Conservation (phyloP, 345 rosid genomes). For the Eucalyptus victrix region DNA sequence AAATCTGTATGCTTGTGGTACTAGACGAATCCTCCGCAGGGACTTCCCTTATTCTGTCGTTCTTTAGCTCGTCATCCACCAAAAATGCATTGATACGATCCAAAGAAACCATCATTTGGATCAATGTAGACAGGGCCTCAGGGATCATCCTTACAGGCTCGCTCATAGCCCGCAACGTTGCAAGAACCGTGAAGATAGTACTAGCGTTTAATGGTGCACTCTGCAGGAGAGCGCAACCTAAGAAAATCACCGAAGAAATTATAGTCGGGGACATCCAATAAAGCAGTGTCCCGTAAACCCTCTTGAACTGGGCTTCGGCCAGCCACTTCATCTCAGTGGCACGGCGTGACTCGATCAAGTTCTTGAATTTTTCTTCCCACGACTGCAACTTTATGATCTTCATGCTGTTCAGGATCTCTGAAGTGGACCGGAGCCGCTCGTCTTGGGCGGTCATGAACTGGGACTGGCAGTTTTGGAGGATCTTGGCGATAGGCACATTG, state of each 20-base stretch:
- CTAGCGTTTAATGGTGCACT: slow-evolving; percentile 64
- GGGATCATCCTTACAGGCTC: slow-evolving; percentile 67
- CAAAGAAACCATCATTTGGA: slow-evolving; percentile 64
- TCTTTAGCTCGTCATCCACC: slow-evolving; percentile 50
- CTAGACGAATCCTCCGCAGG: slow-evolving; percentile 3
- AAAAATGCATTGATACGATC: slow-evolving; percentile 43
- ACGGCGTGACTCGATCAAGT: slow-evolving; percentile 37
- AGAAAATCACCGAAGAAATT: slow-evolving; percentile 48
- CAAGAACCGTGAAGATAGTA: slow-evolving; percentile 69
- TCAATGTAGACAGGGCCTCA: slow-evolving; percentile 50
- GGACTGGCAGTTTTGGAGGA: slow-evolving; percentile 44
- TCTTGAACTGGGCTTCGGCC: slow-evolving; percentile 33
- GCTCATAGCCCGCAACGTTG: slow-evolving; percentile 46
- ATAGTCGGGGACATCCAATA: slow-evolving; percentile 76
- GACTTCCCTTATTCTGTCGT: slow-evolving; percentile 12
- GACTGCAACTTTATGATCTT: slow-evolving; percentile 72
- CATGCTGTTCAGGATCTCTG: slow-evolving; percentile 67
- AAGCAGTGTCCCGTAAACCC: slow-evolving; percentile 27
- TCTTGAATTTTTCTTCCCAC: slow-evolving; percentile 75
- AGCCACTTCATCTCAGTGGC: slow-evolving; percentile 58
- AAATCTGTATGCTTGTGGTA: slow-evolving; percentile 17
- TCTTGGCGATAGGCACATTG: slow-evolving; percentile 52
- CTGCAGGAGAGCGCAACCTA: slow-evolving; percentile 39
- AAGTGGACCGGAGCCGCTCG: slow-evolving; percentile 45
- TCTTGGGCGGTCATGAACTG: slow-evolving; percentile 67